phyloP scores from a whole-genome alignment of 2,329 filamentous ascomycete genomes.

The Plectosphaerella cucumerina region DNA sequence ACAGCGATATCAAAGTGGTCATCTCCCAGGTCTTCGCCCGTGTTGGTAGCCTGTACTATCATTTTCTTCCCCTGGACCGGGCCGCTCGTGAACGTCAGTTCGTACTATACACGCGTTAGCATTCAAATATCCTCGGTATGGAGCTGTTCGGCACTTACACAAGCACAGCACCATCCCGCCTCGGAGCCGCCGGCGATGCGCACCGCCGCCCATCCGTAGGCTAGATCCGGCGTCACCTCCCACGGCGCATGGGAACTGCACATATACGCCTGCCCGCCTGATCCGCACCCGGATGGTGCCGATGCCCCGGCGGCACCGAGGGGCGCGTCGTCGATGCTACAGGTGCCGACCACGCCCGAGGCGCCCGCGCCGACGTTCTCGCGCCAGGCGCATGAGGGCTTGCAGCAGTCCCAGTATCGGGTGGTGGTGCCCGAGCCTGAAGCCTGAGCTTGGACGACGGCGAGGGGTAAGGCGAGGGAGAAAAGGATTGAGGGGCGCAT shows the following conservation, averaged over 20 bases:
- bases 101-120: too few species aligned
- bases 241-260: constrained; percentile 49
- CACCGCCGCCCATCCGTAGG: constrained; percentile 52
- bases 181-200: constrained; percentile 39
- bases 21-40: constrained; percentile 46
- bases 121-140: too few species aligned
- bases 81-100: constrained; percentile 55
- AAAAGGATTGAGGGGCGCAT: constrained; percentile 9
- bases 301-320: constrained; percentile 31
- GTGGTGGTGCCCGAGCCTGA: constrained; percentile 25
- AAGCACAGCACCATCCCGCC: constrained; percentile 45
- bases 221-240: constrained; percentile 42
- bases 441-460: constrained; percentile 16
- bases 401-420: constrained; percentile 52
- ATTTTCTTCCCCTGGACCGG: constrained; percentile 52
- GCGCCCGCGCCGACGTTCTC: constrained; percentile 37
- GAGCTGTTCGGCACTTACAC: too few species aligned
- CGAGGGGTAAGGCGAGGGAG: constrained; percentile 13
- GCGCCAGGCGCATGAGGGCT: constrained; percentile 52
- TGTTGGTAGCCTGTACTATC: constrained; percentile 58
- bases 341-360: constrained; percentile 37
- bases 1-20: constrained; percentile 53
- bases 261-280: constrained; percentile 47
- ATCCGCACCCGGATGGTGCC: constrained; percentile 29
- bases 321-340: constrained; percentile 43